Base-by-base conservation (phyloP, 1,139 yeast genomes). In the Hansenula lynferdii region DNA sequence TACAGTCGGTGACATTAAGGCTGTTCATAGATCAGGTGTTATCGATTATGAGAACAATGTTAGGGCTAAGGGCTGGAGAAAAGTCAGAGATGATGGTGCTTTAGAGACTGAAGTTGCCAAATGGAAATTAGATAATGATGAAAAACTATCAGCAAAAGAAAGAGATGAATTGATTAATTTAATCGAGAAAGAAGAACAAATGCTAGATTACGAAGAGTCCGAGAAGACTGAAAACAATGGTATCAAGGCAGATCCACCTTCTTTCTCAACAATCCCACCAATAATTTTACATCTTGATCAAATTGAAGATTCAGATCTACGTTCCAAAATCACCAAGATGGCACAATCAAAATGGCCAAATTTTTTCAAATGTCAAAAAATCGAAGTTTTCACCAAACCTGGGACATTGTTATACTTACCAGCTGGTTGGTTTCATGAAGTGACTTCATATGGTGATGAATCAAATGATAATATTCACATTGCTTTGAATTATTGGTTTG, bases 361-460 rank as follows among this genome's bases (percentile, higher is more conserved):
- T 1, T 64, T 81, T 35, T 51, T 67, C 31, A 45, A 60, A 2
- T 62, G 76, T 3, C 62, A 64, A 20, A 62, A 69, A 41, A 50
- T 67, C 29, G 62, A 67, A 10, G 77, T 77, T 4, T 65, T 73
- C 60, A 49, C 82, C 22, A 56, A 68, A 15, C 77, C 81, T 0
- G 87, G 87, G 0, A 79, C 81, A 35, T 75, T 80, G 80, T 57
- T 83, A 25, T 83, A 75, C 50, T 57, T 83, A 19, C 92, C 92
- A 1, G 73, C 85, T 1, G 87, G 90, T 2, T 83, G 90, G 90
- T 83, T 83, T 53, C 92, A 83, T 55, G 92, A 83, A 56, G 92
- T 83, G 1, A 73, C 84, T 0, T 79, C 86, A n/a, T 79, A 67
- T 55, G 80, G 82, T 1, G 43, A 40, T 18, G 34, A 40, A 7